phyloP scores from a whole-genome alignment of 192 early-diverging fungal species.

The Thamnidium elegans region DNA sequence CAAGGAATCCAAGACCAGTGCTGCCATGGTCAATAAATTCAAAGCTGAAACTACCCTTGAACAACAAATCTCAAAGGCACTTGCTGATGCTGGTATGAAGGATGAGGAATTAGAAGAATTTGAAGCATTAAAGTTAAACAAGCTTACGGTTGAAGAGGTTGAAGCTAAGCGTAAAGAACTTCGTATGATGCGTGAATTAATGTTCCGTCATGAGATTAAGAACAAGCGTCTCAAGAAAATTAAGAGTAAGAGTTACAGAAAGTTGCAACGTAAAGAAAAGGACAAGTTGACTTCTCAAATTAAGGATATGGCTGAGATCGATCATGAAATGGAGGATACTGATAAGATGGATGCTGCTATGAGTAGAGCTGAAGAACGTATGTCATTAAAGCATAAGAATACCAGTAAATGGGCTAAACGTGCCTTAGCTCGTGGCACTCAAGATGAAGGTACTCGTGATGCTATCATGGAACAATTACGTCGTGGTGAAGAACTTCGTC shows the following conservation, averaged over 20 bases:
- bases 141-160: constrained; percentile 80
- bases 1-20: constrained; percentile 43
- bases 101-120: constrained; percentile 77
- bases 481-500: constrained; percentile 71
- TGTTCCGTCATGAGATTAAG: constrained; percentile 92
- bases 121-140: constrained; percentile 86
- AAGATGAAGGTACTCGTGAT: constrained; percentile 64
- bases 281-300: constrained; percentile 45
- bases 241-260: constrained; percentile 94
- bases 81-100: constrained; percentile 70
- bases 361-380: constrained; percentile 86
- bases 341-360: constrained; percentile 68
- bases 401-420: constrained; percentile 95
- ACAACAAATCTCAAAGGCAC: constrained; percentile 65
- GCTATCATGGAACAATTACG: constrained; percentile 84
- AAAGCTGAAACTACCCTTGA: constrained; percentile 71
- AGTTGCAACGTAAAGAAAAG: constrained; percentile 82
- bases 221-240: constrained; percentile 93
- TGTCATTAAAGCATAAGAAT: constrained; percentile 92
- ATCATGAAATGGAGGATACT: constrained; percentile 66
- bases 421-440: constrained; percentile 60
- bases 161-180: constrained; percentile 71
- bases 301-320: constrained; percentile 59
- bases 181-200: constrained; percentile 86
- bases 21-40: constrained; percentile 61